Base-by-base conservation (phyloP, 1,139 yeast species). In the Pichia cactophila region DNA sequence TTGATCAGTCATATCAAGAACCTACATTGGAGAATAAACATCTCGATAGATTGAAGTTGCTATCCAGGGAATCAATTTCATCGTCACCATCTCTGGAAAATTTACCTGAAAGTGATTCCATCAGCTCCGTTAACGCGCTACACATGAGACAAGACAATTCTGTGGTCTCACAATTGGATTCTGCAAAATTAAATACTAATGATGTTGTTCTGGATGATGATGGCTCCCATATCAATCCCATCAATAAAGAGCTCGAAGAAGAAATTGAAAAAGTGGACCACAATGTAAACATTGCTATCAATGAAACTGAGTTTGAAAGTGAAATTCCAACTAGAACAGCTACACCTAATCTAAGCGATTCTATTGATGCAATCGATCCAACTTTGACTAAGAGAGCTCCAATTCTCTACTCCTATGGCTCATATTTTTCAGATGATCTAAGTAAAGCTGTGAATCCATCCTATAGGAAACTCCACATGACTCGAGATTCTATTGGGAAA, bases 401-500 rank as follows among this genome's bases (percentile, higher is more conserved):
- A 33, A 79, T 77, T 54, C 70, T 85, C 41, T 73, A 71, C 53
- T 66, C 72, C 0, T 69, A 66, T 42, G 75, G 74, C 20, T 72
- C 73, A 51, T 73, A 64, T 54, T 83, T 80, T 61, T 79, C 78
- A 6, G 77, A 76, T 46, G 80, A 77, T 47, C 70, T 71, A 33
- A 58, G 67, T 2, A 74, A 84, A 53, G 69, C 74, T 45, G 62
- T 71, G 7, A 77, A 77, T 58, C 77, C 77, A 6, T 65, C 74
- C 28, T 87, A 88, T 60, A 61, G 73, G 43, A 74, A 74, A 50
- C 68, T 90, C 12, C 96, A 87, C 59, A 71, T 74, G 26, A 68
- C 80, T 12, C 76, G 95, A 50, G 71, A 76, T 33, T 64, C 71
- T 45, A 74, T 89, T 43, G 97, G 96, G 0, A 72, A 73, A 50